Conservation (phyloP, 148 eudicot species). For the Limonium bicolor region DNA sequence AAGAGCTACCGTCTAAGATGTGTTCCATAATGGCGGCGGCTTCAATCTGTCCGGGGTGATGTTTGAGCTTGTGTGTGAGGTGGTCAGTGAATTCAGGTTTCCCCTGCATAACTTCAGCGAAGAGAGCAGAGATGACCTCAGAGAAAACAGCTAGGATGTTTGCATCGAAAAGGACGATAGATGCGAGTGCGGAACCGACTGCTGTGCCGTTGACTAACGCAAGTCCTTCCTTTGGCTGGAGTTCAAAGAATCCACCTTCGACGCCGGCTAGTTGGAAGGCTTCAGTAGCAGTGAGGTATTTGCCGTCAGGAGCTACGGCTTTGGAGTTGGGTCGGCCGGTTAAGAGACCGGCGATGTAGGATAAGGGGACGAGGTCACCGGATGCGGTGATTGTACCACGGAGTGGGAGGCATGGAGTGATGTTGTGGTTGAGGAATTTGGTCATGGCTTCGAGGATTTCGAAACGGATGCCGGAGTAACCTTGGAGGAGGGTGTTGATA, state of each 20-base stretch:
- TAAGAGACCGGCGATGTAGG: constrained; percentile 24
- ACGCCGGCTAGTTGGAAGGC: constrained; percentile 9
- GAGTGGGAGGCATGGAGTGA: constrained; percentile 24
- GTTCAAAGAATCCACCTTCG: constrained; percentile 2
- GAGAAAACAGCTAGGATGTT: constrained; percentile 15
- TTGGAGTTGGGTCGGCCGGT: constrained; percentile 15
- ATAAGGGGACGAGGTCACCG: constrained; percentile 27
- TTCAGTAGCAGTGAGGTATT: constrained; percentile 1
- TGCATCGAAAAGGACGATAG: constrained; percentile 12
- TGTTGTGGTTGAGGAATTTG: constrained; percentile 8
- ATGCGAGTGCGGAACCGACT: constrained; percentile 5
- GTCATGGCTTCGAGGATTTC: constrained; percentile 3
- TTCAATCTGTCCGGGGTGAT: constrained; percentile 31
- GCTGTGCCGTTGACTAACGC: constrained; percentile 8
- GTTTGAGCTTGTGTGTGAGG: constrained; percentile 27
- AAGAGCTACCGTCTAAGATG: constrained; percentile 20
- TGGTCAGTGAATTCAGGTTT: constrained; percentile 13
- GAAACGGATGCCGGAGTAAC: constrained; percentile 10
- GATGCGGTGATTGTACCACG: constrained; percentile 27
- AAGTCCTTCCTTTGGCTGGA: constrained; percentile 8
- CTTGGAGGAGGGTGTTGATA: constrained; percentile 7
- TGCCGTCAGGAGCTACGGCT: constrained; percentile 7
- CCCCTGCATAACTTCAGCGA: constrained; percentile 11
- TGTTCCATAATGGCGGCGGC: constrained; percentile 30
- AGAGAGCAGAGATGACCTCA: constrained; percentile 22